Evolutionary conservation across 169 alveolate genomes (phyloP).

Genomic region (Plasmodium falciparum): DNA sequence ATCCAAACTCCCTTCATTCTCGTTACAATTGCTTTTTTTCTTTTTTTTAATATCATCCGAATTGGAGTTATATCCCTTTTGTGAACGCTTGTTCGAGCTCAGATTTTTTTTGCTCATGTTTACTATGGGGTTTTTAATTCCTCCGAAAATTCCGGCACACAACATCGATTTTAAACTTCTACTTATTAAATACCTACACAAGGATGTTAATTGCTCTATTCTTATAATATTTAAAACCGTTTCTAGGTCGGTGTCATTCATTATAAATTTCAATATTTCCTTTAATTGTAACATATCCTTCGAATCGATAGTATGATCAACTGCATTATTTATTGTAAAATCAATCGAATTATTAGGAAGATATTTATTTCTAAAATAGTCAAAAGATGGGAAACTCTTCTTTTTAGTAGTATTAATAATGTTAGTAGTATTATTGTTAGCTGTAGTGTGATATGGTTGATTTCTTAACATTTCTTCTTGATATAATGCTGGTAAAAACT

Average conservation of each 20-base stretch:
- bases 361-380: constrained; percentile 19
- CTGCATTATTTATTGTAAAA: constrained; percentile 9
- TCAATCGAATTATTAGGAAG: constrained; percentile 12
- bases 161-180: constrained; percentile 81
- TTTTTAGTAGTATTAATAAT: neutral
- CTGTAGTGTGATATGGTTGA: neutral
- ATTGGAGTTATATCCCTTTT: constrained; percentile 55
- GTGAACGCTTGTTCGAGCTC: constrained; percentile 21
- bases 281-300: constrained; percentile 48
- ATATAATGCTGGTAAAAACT: constrained; percentile 5
- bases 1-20: neutral
- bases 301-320: constrained; percentile 59
- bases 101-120: constrained; percentile 29
- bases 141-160: constrained; percentile 82
- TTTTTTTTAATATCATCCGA: constrained; percentile 58
- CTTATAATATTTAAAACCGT: constrained; percentile 78
- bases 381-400: constrained; percentile 37
- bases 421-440: no score
- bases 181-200: constrained; percentile 77
- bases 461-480: constrained; percentile 31
- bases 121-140: constrained; percentile 69
- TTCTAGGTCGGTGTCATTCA: constrained; percentile 72
- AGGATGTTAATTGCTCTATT: constrained; percentile 79
- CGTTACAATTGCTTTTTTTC: constrained; percentile 53
- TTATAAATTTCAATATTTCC: constrained; percentile 72